Evolutionary conservation across 2,329 filamentous ascomycete genomes (phyloP).

Genomic region (Colletotrichum theobromicola): DNA sequence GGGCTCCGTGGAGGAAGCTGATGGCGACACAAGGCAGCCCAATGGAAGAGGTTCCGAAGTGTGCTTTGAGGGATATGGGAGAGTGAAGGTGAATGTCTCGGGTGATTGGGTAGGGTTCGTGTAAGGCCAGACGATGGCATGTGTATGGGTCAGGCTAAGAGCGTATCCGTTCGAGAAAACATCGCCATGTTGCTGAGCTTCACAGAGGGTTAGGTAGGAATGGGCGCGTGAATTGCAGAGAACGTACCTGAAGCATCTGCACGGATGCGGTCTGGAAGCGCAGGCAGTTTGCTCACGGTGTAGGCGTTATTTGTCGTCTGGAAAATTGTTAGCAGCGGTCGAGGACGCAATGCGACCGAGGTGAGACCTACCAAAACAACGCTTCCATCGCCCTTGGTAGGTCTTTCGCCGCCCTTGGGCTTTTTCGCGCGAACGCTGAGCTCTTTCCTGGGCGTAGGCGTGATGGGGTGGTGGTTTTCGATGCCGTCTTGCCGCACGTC

Average conservation of each 20-base stretch:
- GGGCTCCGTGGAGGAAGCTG: constrained; percentile 78
- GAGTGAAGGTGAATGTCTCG: constrained; percentile 79
- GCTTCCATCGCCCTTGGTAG: constrained; percentile 71
- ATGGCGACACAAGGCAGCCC: constrained; percentile 81
- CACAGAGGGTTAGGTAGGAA: constrained; percentile 27
- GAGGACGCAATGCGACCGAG: background rate
- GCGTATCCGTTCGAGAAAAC: constrained; percentile 75
- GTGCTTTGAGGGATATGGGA: constrained; percentile 75
- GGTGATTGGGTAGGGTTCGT: constrained; percentile 69
- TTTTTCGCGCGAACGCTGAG: constrained; percentile 68
- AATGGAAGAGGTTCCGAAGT: constrained; percentile 77
- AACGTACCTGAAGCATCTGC: constrained; percentile 68
- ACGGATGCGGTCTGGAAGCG: constrained; percentile 79
- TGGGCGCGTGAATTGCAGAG: background rate
- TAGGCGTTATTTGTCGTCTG: constrained; percentile 87
- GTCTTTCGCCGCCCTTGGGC: constrained; percentile 65
- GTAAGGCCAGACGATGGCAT: constrained; percentile 93
- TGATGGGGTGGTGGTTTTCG: constrained; percentile 41
- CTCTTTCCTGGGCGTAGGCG: constrained; percentile 51
- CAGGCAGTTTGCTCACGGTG: constrained; percentile 82
- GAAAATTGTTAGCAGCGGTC: constrained; percentile 16
- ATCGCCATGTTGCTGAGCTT: constrained; percentile 69
- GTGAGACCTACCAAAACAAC: constrained; percentile 65
- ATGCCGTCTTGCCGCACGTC: constrained; percentile 52
- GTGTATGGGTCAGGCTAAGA: constrained; percentile 78